These are phyloP conservation scores for Magnusiomyces ingens DNA, from an alignment of 1,139 yeast species.

Conservation along the genomic window DNA sequence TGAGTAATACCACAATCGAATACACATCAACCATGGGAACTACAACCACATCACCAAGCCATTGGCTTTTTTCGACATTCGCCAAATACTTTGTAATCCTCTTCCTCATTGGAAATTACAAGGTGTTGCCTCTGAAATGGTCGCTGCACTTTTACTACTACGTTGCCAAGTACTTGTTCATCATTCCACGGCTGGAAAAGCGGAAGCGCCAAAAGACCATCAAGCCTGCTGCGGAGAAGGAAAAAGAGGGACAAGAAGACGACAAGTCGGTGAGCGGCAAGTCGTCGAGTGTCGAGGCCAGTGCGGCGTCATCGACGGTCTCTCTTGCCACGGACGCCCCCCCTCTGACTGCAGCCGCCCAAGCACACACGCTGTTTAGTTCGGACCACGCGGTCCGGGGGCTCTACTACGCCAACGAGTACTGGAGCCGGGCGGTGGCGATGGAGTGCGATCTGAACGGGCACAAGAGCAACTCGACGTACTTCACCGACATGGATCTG, in stretches of 20 bases:
- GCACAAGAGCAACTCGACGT: conserved; percentile 84
- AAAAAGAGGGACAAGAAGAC: no score
- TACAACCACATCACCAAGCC: no score
- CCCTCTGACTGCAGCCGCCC: background rate
- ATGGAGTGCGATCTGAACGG: conserved; percentile 79
- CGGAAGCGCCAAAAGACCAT: conserved; percentile 8
- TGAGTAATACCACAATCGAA: no score
- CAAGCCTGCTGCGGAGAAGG: background rate
- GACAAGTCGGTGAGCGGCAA: no score
- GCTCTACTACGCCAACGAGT: conserved; percentile 38
- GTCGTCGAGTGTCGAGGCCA: no score
- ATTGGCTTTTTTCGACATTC: background rate
- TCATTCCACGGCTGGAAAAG: conserved; percentile 22
- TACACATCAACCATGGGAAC: background rate
- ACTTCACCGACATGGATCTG: conserved; percentile 76
- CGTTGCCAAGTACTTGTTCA: conserved; percentile 38
- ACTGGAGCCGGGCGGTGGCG: conserved; percentile 58
- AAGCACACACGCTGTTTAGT: no score
- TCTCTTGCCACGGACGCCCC: conserved; percentile 17
- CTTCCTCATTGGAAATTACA: conserved; percentile 31
- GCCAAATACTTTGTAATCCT: background rate
- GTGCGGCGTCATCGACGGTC: conserved; percentile 19
- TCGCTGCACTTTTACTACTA: conserved; percentile 53
- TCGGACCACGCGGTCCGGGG: conserved; percentile 27
- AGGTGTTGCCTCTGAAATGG: conserved; percentile 66